phyloP scores from a whole-genome alignment of 1,284 basidiomycete species.

The Athelia psychrophila region DNA sequence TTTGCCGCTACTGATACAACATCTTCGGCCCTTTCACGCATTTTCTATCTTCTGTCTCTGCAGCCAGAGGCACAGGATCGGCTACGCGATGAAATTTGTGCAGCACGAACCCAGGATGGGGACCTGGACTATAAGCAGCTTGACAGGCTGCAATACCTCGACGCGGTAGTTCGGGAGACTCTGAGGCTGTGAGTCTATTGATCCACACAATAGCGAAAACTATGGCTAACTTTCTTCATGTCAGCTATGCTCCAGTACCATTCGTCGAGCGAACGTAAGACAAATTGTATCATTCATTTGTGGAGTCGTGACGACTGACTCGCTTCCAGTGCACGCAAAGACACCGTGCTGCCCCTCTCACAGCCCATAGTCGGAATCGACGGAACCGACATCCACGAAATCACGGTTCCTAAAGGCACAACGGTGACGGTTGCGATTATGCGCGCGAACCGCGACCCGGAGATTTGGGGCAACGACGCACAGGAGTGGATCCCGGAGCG shows the following conservation, averaged over 20 bases:
- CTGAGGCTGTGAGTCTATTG: constrained; percentile 34
- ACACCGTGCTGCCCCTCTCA: constrained; percentile 20
- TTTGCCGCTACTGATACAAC: constrained; percentile 47
- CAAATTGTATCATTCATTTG: too few relatives aligned
- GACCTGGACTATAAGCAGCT: constrained; percentile 35
- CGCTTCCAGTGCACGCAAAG: constrained; percentile 14
- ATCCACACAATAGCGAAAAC: too few relatives aligned
- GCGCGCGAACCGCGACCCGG: constrained; percentile 16
- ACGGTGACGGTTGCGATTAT: constrained; percentile 18
- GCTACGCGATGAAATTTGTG: constrained; percentile 31
- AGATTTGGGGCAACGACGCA: constrained; percentile 18
- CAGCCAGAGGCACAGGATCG: constrained; percentile 29
- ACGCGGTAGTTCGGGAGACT: constrained; percentile 46
- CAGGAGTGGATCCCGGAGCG: constrained; percentile 16
- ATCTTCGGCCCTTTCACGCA: constrained; percentile 34
- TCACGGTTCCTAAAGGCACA: constrained; percentile 24
- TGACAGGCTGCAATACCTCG: constrained; percentile 36
- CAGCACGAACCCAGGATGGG: constrained; percentile 16
- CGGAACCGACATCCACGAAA: constrained; percentile 15
- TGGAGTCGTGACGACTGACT: constrained; percentile 18
- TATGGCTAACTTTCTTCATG: too few relatives aligned
- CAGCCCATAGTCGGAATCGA: constrained; percentile 19
- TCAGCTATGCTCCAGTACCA: constrained; percentile 6
- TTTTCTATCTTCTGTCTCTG: constrained; percentile 29
- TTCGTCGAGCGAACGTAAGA: constrained; percentile 5